Base-by-base conservation (phyloP, 495 filamentous ascomycete species). In the Beverwykella pulmonaria region DNA sequence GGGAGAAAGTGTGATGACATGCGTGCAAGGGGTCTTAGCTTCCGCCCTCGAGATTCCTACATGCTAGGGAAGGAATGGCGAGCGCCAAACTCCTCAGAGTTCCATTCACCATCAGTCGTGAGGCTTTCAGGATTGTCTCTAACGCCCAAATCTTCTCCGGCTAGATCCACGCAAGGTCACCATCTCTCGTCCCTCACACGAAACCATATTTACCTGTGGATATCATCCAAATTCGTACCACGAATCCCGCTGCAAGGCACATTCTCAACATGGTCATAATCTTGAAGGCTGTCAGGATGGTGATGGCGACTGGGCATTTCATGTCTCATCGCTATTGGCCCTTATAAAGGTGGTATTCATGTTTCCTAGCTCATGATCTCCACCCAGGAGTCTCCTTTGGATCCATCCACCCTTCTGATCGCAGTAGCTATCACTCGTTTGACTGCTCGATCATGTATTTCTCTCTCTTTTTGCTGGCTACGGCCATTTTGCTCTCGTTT, bases 231-330 rank as follows among this genome's bases (percentile, higher is more conserved):
- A 61, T 66, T 56, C 23, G 55, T 50, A 65, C 32, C 32, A 29
- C 56, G 19, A 19, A 26, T 70, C 61, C 58, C 63, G 50, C 68
- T 70, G 68, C 63, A 70, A 70, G 62, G 68, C 63, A 59, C 68
- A 63, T 66, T 59, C 58, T 61, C 25, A 47, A 60, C 49, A 44
- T 64, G 53, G 59, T 19, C 25, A 46, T 36, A 53, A 49, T 69
- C 48, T 61, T 30, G 30, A 61, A 61, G 61, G 67, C 67, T 64
- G 36, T 64, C 30, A 60, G 55, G 54, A 68, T 59, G 59, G 27
- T 47, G 19, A 53, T 30, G 14, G 26, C 44, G 15, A 53, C 50
- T 25, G 56, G 53, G 9, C 2, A 2, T 48, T 55, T 27, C 34
- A 61, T 61, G 27, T 56, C 67, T 61, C 25, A 44, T 30, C 39